Evolutionary conservation across 106 monocot genomes (phyloP), one percentile per base, ranked within the genome.

Genomic region (Dioscorea alata): DNA sequence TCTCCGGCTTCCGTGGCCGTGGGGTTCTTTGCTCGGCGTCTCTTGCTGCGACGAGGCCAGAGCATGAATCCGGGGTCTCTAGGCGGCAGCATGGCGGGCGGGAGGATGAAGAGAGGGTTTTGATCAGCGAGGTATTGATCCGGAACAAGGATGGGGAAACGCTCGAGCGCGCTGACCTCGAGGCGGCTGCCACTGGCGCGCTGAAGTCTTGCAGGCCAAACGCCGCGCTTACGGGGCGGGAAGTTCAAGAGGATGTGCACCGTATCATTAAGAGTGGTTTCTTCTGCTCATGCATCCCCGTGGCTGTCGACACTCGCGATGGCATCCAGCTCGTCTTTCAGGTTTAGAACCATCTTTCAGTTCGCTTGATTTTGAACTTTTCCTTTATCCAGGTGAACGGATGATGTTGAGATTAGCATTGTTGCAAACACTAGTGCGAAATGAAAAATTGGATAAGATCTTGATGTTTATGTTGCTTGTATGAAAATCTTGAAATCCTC

Each of bases 181-280:
- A 90, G 74, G 84, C 72, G 10, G 93, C 79, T 51, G 93, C 90
- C 0, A 73, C 81, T 4, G 68, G 33, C 2, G 85, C 93, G n/a
- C 77, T 99, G 21, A 82, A 74, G 60, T 81, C 83, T 3, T 90
- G 87, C 77, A 71, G 84, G 17, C 81, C 93, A 22, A 93, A 93
- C 72, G 83, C 99, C 10, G 99, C 93, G 9, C 74, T 99, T 24
- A 99, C 90, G 5, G 78, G 83, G 65, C 74, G 84, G 56, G 99
- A 99, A 78, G 99, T 99, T 50, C 92, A 99, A 73, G 99, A 99
- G 68, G 99, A 99, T 63, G 93, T 99, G 23, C 81, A 80, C 50
- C 59, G 93, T 48, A 83, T 93, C 24, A 84, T 99, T 19, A 76
- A 93, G 65, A 99, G 87, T 49, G 93, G 93, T 15, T 61, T 82